Percentiles rank a stretch among this genome's conserved stretches.
phyloP scores from a whole-genome alignment of 2,329 filamentous ascomycete species.

The Penicillium sp. region DNA sequence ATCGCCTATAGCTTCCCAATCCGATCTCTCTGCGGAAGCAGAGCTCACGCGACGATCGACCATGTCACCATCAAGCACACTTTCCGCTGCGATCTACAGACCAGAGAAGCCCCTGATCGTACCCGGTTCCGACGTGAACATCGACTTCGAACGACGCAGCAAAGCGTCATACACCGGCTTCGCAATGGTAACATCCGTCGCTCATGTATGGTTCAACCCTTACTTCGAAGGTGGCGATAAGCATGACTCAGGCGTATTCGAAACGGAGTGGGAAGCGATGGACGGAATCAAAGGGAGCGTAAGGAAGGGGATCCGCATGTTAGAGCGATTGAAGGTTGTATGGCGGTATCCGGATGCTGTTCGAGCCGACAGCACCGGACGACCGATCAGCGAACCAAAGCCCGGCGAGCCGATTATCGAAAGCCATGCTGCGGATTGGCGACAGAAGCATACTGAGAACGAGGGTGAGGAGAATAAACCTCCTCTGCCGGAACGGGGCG shows the following conservation, averaged over 20 bases:
- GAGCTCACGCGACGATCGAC: slow-evolving; percentile 38
- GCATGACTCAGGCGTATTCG: slow-evolving; percentile 69
- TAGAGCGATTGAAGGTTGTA: slow-evolving; percentile 81
- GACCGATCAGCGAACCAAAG: slow-evolving; percentile 64
- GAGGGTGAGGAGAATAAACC: slow-evolving; percentile 4
- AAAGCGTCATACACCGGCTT: slow-evolving; percentile 73
- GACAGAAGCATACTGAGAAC: slow-evolving; percentile 26
- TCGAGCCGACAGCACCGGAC: slow-evolving; percentile 32
- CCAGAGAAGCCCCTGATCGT: slow-evolving; percentile 69
- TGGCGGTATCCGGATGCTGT: slow-evolving; percentile 61
- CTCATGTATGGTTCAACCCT: slow-evolving; percentile 95
- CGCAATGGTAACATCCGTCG: slow-evolving; percentile 88
- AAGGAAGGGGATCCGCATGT: slow-evolving; percentile 76
- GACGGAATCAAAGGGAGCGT: slow-evolving; percentile 92
- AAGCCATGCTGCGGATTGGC: slow-evolving; percentile 72
- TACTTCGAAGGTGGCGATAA: slow-evolving; percentile 84
- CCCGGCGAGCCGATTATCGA: slow-evolving; percentile 70
- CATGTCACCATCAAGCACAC: slow-evolving; percentile 48
- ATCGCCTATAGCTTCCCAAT: slow-evolving; percentile 17
- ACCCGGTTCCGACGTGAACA: slow-evolving; percentile 82
- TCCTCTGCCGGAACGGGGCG: slow-evolving; percentile 2
- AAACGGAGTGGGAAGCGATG: slow-evolving; percentile 74
- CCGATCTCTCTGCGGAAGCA: slow-evolving; percentile 9
- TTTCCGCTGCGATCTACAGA: slow-evolving; percentile 75
- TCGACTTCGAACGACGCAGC: slow-evolving; percentile 84